Evolutionary conservation across 192 early-diverging fungal genomes (phyloP), one percentile per base, ranked within the genome.

Genomic region (Lobosporangium transversale): DNA sequence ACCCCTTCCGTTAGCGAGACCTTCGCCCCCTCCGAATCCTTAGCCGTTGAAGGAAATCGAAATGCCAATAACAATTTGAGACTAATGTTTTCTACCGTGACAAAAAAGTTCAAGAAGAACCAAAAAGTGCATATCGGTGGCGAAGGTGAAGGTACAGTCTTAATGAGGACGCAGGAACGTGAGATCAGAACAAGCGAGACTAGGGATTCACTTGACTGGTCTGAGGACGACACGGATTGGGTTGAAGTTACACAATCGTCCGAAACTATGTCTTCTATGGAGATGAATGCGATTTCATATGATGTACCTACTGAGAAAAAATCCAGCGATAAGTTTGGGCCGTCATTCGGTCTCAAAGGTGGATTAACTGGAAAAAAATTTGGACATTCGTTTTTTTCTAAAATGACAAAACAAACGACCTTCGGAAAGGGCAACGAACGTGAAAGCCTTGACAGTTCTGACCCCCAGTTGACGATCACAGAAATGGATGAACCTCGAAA

Each of bases 41-140:
- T 63, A 7, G 45, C 48, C 14, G 42, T 40, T 12, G 69, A 80
- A 24, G 57, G 59, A 1, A 33, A 49, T n/a, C 69, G 68, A 15
- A 69, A 67, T 27, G 79, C 53, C 27, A 80, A 80, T 58, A 61
- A 52, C 47, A 76, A 75, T n/a, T 62, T 83, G 2, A 68, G 69
- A 3, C 70, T 86, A n/a, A 62, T 86, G 57, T 64, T 86, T 15
- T 81, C 80, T 17, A 78, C 85, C 24, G 71, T 86, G 15, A 80
- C 82, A 8, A 83, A 82, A 61, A 86, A 83, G 62, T 71, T 86
- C 31, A 69, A 80, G 26, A 80, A 68, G 55, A 80, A 53, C 21
- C 68, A 80, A 47, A 57, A 51, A 23, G 71, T 75, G 27, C 56
- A 66, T 30, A 36, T 70, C 14, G 68, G 58, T 1, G 58, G 44